Conservation (phyloP, 345 rosid species). For the Camelina hispida region DNA sequence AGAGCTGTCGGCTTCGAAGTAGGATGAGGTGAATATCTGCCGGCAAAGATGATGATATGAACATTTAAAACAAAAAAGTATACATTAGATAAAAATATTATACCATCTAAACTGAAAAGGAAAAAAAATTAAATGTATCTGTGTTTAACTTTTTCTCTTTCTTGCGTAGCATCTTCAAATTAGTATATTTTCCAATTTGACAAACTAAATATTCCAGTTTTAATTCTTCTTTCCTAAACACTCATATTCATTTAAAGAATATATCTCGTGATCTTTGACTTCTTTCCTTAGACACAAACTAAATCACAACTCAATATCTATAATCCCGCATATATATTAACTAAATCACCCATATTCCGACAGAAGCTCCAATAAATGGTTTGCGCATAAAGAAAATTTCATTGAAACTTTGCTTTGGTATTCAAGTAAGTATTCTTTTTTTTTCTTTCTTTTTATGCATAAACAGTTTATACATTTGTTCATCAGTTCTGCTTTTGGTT, state of each 20-base stretch:
- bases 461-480: not conserved
- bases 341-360: slow-evolving; percentile 19
- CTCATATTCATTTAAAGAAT: slow-evolving; percentile 25
- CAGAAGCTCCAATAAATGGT: slow-evolving; percentile 15
- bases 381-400: not conserved
- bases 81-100: not conserved
- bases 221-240: slow-evolving; percentile 27
- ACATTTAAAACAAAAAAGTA: not conserved
- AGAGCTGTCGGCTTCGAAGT: not conserved
- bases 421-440: slow-evolving; percentile 31
- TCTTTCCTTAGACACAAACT: slow-evolving; percentile 32
- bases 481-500: slow-evolving; percentile 1
- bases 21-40: not conserved
- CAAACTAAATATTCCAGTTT: slow-evolving; percentile 35
- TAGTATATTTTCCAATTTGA: slow-evolving; percentile 38
- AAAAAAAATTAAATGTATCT: not conserved
- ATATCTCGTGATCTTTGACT: slow-evolving; percentile 37
- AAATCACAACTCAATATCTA: slow-evolving; percentile 36
- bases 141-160: slow-evolving; percentile 15
- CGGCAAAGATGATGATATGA: too few relatives aligned
- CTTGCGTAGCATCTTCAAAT: not conserved
- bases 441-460: not conserved
- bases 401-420: slow-evolving; percentile 20
- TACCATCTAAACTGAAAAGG: not conserved
- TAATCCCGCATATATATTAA: slow-evolving; percentile 27